Percentiles rank a stretch among this genome's conserved stretches.
phyloP scores from a whole-genome alignment of 148 eudicot species.

The Arbutus unedo region DNA sequence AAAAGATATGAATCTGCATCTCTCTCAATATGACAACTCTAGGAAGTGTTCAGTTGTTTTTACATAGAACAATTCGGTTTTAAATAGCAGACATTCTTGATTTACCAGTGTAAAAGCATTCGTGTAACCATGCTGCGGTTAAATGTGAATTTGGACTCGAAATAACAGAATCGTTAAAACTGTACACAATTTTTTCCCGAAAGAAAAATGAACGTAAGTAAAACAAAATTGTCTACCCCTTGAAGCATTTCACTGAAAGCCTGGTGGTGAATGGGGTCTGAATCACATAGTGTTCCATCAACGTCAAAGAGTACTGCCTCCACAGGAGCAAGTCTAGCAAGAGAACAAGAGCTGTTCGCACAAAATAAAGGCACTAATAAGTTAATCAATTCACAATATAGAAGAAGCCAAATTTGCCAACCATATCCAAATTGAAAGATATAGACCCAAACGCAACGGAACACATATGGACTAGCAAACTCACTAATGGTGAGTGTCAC shows the following conservation, averaged over 20 bases:
- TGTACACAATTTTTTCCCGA: background rate
- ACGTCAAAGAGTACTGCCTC: constrained; percentile 82
- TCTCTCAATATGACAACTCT: background rate
- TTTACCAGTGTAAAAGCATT: background rate
- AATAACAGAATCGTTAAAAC: background rate
- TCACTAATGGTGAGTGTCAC: background rate
- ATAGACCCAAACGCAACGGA: too few relatives aligned
- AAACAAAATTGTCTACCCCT: constrained; percentile 46
- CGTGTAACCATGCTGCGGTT: background rate
- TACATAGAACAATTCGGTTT: background rate
- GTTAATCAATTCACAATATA: constrained; percentile 11
- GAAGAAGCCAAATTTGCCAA: background rate
- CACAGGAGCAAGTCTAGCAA: constrained; percentile 68
- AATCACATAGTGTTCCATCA: constrained; percentile 94
- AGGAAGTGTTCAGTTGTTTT: constrained; percentile 1
- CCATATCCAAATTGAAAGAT: too few relatives aligned
- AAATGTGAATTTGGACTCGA: background rate
- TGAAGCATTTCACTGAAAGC: constrained; percentile 87
- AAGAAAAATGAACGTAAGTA: background rate
- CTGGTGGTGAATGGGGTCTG: constrained; percentile 76
- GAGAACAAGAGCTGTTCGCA: constrained; percentile 42
- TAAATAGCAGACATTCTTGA: background rate
- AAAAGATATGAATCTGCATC: background rate
- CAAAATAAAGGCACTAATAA: constrained; percentile 14
- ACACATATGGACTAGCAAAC: too few relatives aligned